Evolutionary conservation across 116 monocot genomes (phyloP).

Genomic region (Iris pallida): DNA sequence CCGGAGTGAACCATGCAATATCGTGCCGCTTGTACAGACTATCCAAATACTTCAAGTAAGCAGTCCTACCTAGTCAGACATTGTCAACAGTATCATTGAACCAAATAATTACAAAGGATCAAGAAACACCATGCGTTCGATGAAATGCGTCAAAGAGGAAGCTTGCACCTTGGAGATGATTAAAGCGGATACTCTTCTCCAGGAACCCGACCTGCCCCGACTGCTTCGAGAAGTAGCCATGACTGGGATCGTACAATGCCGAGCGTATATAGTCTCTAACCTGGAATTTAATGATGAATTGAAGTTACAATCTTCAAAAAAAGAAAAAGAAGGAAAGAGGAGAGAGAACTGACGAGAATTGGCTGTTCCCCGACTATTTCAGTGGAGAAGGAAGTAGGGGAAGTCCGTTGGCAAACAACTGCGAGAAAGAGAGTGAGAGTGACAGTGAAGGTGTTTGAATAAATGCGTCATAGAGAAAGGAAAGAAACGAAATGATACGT

Average conservation of each 20-base stretch:
- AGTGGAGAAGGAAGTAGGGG: constrained; percentile 21
- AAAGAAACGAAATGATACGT: too few species aligned
- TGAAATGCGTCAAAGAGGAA: too few species aligned
- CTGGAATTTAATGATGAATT: constrained; percentile 21
- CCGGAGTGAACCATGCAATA: constrained; percentile 97
- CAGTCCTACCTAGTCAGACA: constrained; percentile 42
- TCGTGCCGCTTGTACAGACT: constrained; percentile 90
- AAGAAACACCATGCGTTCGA: too few species aligned
- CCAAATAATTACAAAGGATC: too few species aligned
- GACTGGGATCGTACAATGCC: constrained; percentile 75
- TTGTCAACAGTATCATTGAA: too few species aligned
- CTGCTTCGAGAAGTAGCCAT: constrained; percentile 88
- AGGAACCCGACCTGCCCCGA: constrained; percentile 85
- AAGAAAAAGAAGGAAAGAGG: background rate
- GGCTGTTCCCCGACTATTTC: constrained; percentile 41
- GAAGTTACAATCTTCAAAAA: background rate
- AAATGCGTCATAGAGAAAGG: too few species aligned
- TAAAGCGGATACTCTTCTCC: constrained; percentile 76
- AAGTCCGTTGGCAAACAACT: background rate
- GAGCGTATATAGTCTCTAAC: constrained; percentile 85
- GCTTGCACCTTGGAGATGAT: constrained; percentile 67
- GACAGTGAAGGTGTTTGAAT: background rate
- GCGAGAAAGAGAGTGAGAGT: background rate
- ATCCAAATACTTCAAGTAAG: constrained; percentile 71
- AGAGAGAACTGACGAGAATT: constrained; percentile 35